Percentiles rank a stretch among this genome's conserved stretches.
phyloP scores from a whole-genome alignment of 1,284 basidiomycete genomes.

The Puccinia novopanici region DNA sequence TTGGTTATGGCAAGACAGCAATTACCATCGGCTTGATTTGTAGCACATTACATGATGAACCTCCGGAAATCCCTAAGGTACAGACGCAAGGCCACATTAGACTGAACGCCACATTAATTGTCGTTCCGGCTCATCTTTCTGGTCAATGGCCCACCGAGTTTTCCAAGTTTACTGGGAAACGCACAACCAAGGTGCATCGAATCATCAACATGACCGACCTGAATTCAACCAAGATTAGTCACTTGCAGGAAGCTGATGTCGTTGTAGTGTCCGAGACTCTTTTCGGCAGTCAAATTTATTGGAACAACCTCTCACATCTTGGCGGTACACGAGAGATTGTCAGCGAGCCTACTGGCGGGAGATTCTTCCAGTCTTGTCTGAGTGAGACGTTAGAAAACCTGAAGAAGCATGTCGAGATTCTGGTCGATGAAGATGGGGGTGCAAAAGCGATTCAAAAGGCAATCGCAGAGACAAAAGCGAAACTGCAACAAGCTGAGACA shows the following conservation, averaged over 20 bases:
- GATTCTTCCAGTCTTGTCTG: constrained; percentile 82
- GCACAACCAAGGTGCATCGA: constrained; percentile 68
- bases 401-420: constrained; percentile 69
- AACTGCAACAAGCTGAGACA: constrained; percentile 17
- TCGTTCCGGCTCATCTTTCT: constrained; percentile 86
- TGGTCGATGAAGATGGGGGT: constrained; percentile 67
- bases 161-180: constrained; percentile 71
- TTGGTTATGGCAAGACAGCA: constrained; percentile 94
- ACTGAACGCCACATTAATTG: constrained; percentile 75
- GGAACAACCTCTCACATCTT: constrained; percentile 66
- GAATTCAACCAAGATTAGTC: constrained; percentile 73
- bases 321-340: constrained; percentile 64
- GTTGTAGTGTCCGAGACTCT: constrained; percentile 83
- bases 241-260: constrained; percentile 79
- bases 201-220: constrained; percentile 74
- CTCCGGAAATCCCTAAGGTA: constrained; percentile 61
- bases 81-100: constrained; percentile 70
- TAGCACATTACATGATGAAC: constrained; percentile 64
- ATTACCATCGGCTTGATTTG: constrained; percentile 87
- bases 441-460: constrained; percentile 61
- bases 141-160: constrained; percentile 88
- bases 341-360: constrained; percentile 65
- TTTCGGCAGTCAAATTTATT: constrained; percentile 75
- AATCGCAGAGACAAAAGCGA: constrained; percentile 32
- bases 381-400: constrained; percentile 68